These are phyloP conservation scores for Microthlaspi erraticum DNA, from an alignment of 345 rosid species.

Conservation along the genomic window DNA sequence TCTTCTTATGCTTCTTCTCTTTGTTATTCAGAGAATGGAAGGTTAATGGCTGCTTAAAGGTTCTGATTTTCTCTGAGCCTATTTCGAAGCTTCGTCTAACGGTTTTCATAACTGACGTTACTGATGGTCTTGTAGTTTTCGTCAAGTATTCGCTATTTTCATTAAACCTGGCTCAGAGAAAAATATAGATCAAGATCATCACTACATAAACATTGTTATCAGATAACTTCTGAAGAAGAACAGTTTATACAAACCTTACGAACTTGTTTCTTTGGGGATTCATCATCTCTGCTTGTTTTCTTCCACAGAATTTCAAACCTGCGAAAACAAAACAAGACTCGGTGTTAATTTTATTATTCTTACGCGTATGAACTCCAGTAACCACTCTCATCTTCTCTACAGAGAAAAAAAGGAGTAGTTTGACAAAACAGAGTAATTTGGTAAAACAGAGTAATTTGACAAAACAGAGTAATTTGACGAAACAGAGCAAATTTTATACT, in stretches of 20 bases:
- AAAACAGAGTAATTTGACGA: not conserved
- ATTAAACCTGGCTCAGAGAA: slow-evolving; percentile 52
- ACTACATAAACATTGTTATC: not conserved
- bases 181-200: slow-evolving; percentile 22
- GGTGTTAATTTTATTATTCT: not conserved
- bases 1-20: slow-evolving; percentile 28
- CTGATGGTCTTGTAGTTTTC: slow-evolving; percentile 39
- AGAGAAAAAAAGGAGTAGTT: not conserved
- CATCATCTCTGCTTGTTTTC: slow-evolving; percentile 31
- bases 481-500: slow-evolving; percentile 17
- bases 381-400: not conserved
- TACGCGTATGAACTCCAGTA: not conserved
- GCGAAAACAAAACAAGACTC: not conserved
- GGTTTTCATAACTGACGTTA: slow-evolving; percentile 44
- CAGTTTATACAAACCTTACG: slow-evolving; percentile 41
- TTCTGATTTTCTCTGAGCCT: slow-evolving; percentile 54
- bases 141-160: slow-evolving; percentile 35
- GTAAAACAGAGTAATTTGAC: too few species aligned
- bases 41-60: slow-evolving; percentile 49
- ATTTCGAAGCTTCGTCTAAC: slow-evolving; percentile 50
- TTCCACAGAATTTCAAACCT: slow-evolving; percentile 29
- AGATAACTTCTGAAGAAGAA: not conserved
- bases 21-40: slow-evolving; percentile 16
- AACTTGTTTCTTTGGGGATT: slow-evolving; percentile 28
- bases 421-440: not conserved